A percentile compares a stretch with the other conserved stretches of the same genome.
Conservation (phyloP, 1,139 yeast species). For the Petasospora fabianii region DNA sequence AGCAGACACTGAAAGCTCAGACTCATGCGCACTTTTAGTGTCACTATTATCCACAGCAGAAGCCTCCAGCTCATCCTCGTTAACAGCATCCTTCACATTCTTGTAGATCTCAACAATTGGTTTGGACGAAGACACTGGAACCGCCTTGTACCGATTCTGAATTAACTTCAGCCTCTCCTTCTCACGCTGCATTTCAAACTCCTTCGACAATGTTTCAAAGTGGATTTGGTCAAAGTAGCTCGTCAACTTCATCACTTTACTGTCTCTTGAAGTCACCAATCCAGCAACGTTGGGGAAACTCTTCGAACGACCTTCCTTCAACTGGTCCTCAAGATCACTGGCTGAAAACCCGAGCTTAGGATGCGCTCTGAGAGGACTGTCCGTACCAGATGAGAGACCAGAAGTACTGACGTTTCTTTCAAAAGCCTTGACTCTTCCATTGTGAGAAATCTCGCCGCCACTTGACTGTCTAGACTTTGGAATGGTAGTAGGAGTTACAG, state of each 20-base stretch:
- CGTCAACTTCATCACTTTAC: constrained; percentile 60
- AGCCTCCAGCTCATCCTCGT: constrained; percentile 30
- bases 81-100: constrained; percentile 85
- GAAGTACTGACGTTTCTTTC: constrained; percentile 6
- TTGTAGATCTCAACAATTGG: constrained; percentile 93
- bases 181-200: constrained; percentile 85
- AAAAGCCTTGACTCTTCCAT: constrained; percentile 11
- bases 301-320: constrained; percentile 27
- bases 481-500: constrained; percentile 10
- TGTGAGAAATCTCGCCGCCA: constrained; percentile 6
- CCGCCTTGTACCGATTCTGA: constrained; percentile 64
- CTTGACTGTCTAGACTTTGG: constrained; percentile 11
- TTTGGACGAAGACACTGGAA: constrained; percentile 69
- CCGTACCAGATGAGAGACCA: constrained; percentile 1
- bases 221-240: constrained; percentile 72
- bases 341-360: constrained; percentile 27
- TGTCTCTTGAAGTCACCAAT: constrained; percentile 23
- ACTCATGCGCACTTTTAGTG: not conserved
- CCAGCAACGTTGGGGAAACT: constrained; percentile 20
- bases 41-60: not conserved
- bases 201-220: constrained; percentile 76
- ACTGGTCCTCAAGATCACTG: constrained; percentile 27
- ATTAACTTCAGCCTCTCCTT: constrained; percentile 63
- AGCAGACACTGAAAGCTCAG: not conserved
- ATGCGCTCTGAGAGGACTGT: not conserved